These are phyloP conservation scores for Claviceps humidiphila DNA, from an alignment of 2,329 filamentous ascomycete species.

Conservation along the genomic window DNA sequence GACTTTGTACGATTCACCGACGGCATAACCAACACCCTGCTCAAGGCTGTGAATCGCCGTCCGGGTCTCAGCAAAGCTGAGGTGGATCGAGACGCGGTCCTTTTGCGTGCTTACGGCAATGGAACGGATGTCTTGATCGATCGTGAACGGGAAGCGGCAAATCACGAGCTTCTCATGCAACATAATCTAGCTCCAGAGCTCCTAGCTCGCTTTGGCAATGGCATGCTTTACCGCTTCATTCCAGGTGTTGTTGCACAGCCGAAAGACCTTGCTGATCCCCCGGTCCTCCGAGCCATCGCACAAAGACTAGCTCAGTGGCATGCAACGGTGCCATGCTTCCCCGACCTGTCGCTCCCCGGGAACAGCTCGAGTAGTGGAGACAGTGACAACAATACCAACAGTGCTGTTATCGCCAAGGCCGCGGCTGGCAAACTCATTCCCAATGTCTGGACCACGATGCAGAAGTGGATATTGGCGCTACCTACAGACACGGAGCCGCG, in stretches of 20 bases:
- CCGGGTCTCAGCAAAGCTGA: conserved; percentile 55
- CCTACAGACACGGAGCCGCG: conserved; percentile 60
- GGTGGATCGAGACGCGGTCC: conserved; percentile 70
- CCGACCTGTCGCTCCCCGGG: conserved; percentile 14
- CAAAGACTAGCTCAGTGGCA: conserved; percentile 86
- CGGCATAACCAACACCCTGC: conserved; percentile 90
- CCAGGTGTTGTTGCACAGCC: conserved; percentile 68
- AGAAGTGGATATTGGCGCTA: conserved; percentile 86
- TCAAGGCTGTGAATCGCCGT: conserved; percentile 61
- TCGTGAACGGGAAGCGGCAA: conserved; percentile 67
- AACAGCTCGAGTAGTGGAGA: conserved; percentile 25
- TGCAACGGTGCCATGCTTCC: conserved; percentile 51
- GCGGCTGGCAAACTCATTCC: conserved; percentile 60
- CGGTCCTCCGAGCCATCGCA: conserved; percentile 73
- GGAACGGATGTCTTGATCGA: conserved; percentile 94
- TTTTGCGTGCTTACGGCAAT: conserved; percentile 87
- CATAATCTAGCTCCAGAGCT: conserved; percentile 74
- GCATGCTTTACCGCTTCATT: conserved; percentile 88
- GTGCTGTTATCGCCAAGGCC: conserved; percentile 31
- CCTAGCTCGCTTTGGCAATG: conserved; percentile 87
- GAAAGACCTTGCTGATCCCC: conserved; percentile 61
- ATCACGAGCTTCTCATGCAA: conserved; percentile 76
- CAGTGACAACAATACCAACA: conserved; percentile 12
- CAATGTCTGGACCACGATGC: conserved; percentile 89
- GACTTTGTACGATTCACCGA: conserved; percentile 89